A percentile compares a stretch with the other conserved stretches of the same genome.
Conservation (phyloP, 2,329 filamentous ascomycete species). For the Neonectria magnoliae region DNA sequence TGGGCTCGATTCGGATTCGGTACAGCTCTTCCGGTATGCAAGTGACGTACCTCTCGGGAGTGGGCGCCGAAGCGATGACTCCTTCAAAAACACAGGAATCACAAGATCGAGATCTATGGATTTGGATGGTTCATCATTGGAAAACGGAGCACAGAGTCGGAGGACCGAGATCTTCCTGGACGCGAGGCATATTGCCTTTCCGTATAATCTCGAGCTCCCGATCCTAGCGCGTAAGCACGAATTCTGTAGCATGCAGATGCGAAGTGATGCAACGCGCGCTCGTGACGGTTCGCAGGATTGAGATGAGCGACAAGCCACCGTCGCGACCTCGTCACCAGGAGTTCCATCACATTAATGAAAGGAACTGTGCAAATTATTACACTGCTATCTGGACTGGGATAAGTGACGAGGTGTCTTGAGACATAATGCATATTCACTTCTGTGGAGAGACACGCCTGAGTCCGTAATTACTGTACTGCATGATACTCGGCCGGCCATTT, state of each 20-base stretch:
- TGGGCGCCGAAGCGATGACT: constrained; percentile 21
- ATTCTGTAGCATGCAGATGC: constrained; percentile 20
- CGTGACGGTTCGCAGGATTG: constrained; percentile 21
- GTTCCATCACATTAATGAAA: background rate
- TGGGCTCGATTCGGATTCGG: background rate
- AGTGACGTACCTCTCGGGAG: constrained; percentile 26
- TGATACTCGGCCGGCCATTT: background rate
- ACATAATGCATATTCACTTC: constrained; percentile 1
- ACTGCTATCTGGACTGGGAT: background rate
- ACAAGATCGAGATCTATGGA: constrained; percentile 23
- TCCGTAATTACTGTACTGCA: background rate
- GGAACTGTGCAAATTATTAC: background rate
- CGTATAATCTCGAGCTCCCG: constrained; percentile 29
- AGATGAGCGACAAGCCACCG: background rate
- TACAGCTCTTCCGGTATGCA: constrained; percentile 7
- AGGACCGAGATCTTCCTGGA: constrained; percentile 4
- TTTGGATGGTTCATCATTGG: constrained; percentile 13
- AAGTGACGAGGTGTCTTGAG: background rate
- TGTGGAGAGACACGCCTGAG: background rate
- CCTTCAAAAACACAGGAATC: constrained; percentile 5
- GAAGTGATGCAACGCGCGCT: constrained; percentile 19
- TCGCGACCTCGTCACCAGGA: background rate
- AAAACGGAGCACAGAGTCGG: constrained; percentile 9
- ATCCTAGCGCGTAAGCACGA: constrained; percentile 29
- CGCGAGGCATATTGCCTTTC: constrained; percentile 29